Base-by-base conservation (phyloP, 2,329 filamentous ascomycete genomes). In the Alternaria novae-zelandiae region DNA sequence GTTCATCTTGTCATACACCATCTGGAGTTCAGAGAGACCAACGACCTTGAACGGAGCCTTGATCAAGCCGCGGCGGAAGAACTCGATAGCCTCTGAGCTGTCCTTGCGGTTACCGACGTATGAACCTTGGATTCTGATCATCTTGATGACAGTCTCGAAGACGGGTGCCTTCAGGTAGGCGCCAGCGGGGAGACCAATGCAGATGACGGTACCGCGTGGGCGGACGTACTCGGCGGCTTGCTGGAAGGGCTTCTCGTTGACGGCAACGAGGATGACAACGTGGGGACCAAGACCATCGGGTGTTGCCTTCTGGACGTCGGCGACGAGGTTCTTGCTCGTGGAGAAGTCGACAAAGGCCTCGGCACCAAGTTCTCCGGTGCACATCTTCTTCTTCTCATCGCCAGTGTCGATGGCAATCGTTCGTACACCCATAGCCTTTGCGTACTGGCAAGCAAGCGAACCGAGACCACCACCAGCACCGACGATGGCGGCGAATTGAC, bases 71-170 rank as follows among this genome's bases (percentile, higher is more conserved):
- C 91, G 87, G 61, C 87, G 84, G 85, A 88, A 97, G 84, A 97
- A 97, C 70, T 97, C 94, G 66, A 98, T 85, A 3, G 95, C 94
- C 84, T 98, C 95, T 57, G 90, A 88, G 1, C 90, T 91, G 79
- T 98, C 95, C 78, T 91, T 89, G 70, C 95, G 88, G 85, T 97
- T 97, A 61, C 95, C 95, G 70, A 98, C 95, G 79, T 97, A 97
- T 8, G 70, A 73, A 64, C 94, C 94, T 85, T 92, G 92, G 86
- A 98, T 97, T 74, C 82, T 90, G 83, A 97, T 90, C 93, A 97
- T 97, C 82, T 90, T 86, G 77, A 95, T 86, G 66, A 97, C 95
- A 8, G 91, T 93, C 77, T 94, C 90, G 79, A 97, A 97, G 59
- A 97, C 94, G 43, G 93, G 92, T 2, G 94, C 94, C 72, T 87